Conservation (phyloP, 2,329 filamentous ascomycete genomes). For the Orbilia ellipsospora region DNA sequence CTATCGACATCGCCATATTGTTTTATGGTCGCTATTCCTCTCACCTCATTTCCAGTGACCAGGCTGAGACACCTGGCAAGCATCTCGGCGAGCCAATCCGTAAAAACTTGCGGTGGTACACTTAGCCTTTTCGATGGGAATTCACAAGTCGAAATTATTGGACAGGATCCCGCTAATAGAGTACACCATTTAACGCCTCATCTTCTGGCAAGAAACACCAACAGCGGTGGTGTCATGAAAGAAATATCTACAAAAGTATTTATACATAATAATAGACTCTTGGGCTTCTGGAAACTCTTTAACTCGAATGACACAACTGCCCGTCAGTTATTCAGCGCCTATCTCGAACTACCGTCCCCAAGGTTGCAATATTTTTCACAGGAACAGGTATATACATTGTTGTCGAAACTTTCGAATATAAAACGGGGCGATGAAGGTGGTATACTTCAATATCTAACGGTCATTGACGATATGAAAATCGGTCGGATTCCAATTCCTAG, state of each 20-base stretch:
- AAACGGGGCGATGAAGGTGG: slow-evolving; percentile 69
- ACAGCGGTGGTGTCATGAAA: neutral
- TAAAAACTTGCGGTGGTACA: no score
- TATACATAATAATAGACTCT: neutral
- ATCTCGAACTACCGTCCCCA: slow-evolving; percentile 61
- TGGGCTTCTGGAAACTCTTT: slow-evolving; percentile 42
- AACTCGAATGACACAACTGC: slow-evolving; percentile 27
- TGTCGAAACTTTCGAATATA: slow-evolving; percentile 75
- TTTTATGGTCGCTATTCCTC: no score
- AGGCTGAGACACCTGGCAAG: no score
- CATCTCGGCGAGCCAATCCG: no score
- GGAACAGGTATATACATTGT: slow-evolving; percentile 71
- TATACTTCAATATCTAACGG: slow-evolving; percentile 83
- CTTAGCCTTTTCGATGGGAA: no score
- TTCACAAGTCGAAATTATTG: no score
- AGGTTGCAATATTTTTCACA: slow-evolving; percentile 64
- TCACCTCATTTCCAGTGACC: no score
- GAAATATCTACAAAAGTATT: neutral
- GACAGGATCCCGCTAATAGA: no score
- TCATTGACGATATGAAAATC: slow-evolving; percentile 84
- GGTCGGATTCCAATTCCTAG: slow-evolving; percentile 75
- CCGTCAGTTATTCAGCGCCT: slow-evolving; percentile 60
- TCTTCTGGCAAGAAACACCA: no score
- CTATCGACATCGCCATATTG: no score
- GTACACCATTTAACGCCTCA: no score